These are phyloP conservation scores for Allium sativum DNA, from an alignment of 106 monocot genomes.

Conservation along the genomic window DNA sequence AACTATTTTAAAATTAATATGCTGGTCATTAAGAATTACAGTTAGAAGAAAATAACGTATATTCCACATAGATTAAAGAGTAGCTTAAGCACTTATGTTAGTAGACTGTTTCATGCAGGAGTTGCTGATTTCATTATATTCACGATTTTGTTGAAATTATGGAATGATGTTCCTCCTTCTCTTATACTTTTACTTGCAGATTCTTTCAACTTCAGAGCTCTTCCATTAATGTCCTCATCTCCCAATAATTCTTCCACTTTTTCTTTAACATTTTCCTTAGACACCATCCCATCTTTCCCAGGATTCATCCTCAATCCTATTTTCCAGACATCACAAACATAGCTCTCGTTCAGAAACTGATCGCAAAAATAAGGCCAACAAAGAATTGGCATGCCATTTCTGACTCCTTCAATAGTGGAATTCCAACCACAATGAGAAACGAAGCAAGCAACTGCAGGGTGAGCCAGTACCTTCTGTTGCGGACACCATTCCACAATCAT, in stretches of 20 bases:
- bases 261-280: conserved; percentile 15
- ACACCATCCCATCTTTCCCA: conserved; percentile 11
- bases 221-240: conserved; percentile 16
- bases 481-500: conserved; percentile 24
- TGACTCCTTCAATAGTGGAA: conserved; percentile 26
- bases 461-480: conserved; percentile 25
- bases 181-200: conserved; percentile 9
- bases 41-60: no score
- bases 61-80: no score
- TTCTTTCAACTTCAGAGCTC: conserved; percentile 19
- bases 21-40: no score
- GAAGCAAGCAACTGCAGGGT: conserved; percentile 19
- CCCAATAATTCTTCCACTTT: conserved; percentile 24
- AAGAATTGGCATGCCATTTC: conserved; percentile 24
- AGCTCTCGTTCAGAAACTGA: conserved; percentile 24
- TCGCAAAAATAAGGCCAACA: conserved; percentile 34
- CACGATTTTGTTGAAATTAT: no score
- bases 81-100: no score
- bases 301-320: conserved; percentile 1
- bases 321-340: conserved; percentile 24
- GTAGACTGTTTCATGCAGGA: no score
- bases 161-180: conserved; percentile 38
- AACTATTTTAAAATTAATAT: no score
- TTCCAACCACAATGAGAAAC: conserved; percentile 25
- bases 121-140: no score